phyloP scores from a whole-genome alignment of 371 early-diverging fungal genomes.

The Nematocida parisii region DNA sequence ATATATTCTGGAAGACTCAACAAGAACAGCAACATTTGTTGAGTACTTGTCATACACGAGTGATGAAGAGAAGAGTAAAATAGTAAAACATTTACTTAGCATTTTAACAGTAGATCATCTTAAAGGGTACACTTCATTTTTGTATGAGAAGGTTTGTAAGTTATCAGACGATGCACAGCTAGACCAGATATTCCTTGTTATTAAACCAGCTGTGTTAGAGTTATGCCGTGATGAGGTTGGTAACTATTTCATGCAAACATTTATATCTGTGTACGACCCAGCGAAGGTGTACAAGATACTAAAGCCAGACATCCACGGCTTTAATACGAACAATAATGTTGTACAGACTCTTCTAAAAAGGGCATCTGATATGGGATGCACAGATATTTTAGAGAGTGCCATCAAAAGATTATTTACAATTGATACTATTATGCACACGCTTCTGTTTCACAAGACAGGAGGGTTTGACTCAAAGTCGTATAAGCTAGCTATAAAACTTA shows the following conservation, averaged over 20 bases:
- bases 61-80: slow-evolving; percentile 17
- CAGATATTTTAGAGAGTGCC: slow-evolving; percentile 13
- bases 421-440: slow-evolving; percentile 30
- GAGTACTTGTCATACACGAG: slow-evolving; percentile 35
- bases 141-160: slow-evolving; percentile 63
- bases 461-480: slow-evolving; percentile 54
- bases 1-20: slow-evolving; percentile 29
- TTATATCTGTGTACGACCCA: slow-evolving; percentile 46
- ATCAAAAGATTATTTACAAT: slow-evolving; percentile 4
- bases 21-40: slow-evolving; percentile 27
- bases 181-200: slow-evolving; percentile 45
- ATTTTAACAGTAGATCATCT: slow-evolving; percentile 11
- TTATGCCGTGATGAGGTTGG: slow-evolving; percentile 51
- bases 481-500: slow-evolving; percentile 33
- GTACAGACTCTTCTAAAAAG: neutral
- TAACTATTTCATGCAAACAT: slow-evolving; percentile 61
- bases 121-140: slow-evolving; percentile 39
- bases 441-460: slow-evolving; percentile 36
- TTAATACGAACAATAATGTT: slow-evolving; percentile 58
- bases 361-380: neutral
- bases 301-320: neutral
- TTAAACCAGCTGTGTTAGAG: slow-evolving; percentile 44
- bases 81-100: slow-evolving; percentile 29
- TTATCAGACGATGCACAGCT: slow-evolving; percentile 38
- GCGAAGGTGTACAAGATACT: slow-evolving; percentile 29